Base-by-base conservation (phyloP, 2,329 filamentous ascomycete genomes). In the Polytolypa hystricis region DNA sequence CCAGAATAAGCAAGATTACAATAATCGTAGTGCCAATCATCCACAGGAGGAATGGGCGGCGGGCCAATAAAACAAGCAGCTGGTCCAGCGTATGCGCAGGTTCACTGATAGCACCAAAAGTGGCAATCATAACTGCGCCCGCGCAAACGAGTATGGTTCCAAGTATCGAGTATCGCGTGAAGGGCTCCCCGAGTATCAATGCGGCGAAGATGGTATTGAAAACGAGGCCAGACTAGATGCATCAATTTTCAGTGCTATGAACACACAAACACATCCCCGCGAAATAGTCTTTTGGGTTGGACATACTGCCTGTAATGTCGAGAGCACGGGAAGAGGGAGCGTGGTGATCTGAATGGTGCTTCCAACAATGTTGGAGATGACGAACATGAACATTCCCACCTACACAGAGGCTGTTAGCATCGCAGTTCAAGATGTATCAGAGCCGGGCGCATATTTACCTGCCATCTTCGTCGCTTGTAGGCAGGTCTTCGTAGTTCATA, bases 151-250 rank as follows among this genome's bases (percentile, higher is more conserved):
- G 74, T 35, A 91, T 51, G 1, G 91, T 98, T 25, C 91, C 91
- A 52, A 84, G 74, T 25, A 93, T 70, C n/a, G 89, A 95, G 73
- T 86, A 93, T 57, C 74, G 76, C 35, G 91, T 96, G 62, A 96
- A 98, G 4, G 87, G 84, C 61, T 98, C 89, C 53, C 82, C 80
- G 32, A 98, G 73, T 52, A 96, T 84, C 39, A 96, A 66, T 30
- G 86, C 93, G 43, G 91, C 91, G 70, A 93, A 94, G 60, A 96
- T 85, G 39, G 89, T 94, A 67, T 98, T 98, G 71, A 98, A 98
- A 43, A 98, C 91, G 38, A 98, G 72, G 30, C 91, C 91, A 3
- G 89, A 93, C 56, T 73, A 48, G 20, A 25, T 21, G 16, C 11
- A 19, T 15, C 10, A n/a, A n/a, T 23, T 30, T 40, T 31, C 46